A percentile compares a stretch with the other conserved stretches of the same genome.
These are phyloP conservation scores for Neurospora sp. DNA, from an alignment of 495 filamentous ascomycete genomes.

Conservation along the genomic window DNA sequence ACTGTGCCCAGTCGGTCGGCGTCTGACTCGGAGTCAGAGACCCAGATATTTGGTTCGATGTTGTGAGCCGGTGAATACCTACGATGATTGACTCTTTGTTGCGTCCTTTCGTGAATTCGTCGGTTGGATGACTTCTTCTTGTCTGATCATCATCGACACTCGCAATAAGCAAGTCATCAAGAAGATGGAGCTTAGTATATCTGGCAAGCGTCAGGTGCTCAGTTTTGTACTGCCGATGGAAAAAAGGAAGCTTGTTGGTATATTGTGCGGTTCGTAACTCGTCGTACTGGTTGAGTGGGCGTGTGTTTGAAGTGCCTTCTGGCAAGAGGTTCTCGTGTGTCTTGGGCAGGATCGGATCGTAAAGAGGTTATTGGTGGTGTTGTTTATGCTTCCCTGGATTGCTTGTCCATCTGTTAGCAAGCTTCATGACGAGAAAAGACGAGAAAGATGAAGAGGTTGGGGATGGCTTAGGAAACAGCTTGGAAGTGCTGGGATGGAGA, in stretches of 20 bases:
- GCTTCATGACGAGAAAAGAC: background rate
- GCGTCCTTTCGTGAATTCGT: background rate
- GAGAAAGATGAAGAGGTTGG: background rate
- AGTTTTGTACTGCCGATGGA: too few species aligned
- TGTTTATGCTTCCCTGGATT: background rate
- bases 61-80: background rate
- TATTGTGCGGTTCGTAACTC: background rate
- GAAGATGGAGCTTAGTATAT: too few species aligned
- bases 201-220: too few species aligned
- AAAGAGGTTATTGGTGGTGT: fast-evolving
- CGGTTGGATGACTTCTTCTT: background rate
- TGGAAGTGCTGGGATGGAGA: background rate
- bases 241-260: too few species aligned
- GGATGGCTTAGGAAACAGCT: background rate
- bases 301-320: background rate
- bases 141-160: background rate
- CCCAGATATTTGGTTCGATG: background rate
- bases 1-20: background rate
- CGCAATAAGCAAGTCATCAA: background rate
- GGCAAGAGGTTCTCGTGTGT: background rate
- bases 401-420: background rate
- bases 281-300: background rate
- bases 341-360: too few species aligned
- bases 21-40: background rate
- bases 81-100: background rate